Base-by-base conservation (phyloP, 345 rosid genomes). In the Hevea brasiliensis region DNA sequence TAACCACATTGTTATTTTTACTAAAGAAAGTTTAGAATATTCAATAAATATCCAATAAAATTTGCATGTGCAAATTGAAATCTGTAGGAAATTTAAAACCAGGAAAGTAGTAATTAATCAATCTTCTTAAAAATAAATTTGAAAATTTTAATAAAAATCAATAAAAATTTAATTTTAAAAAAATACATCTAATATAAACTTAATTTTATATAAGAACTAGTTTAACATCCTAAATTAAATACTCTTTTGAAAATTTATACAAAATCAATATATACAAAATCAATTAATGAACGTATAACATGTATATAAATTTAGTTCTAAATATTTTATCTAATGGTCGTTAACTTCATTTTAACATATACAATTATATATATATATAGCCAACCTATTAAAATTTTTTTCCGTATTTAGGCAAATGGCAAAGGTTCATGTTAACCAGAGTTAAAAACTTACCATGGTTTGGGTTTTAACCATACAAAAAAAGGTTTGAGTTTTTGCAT, bases 391-490 rank as follows among this genome's bases (percentile, higher is more conserved):
- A n/a, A n/a, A n/a, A n/a, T n/a, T 8, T 15, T 70, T 59, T 59
- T 27, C 37, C 75, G 72, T 72, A 23, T 26, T 73, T 81, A 20
- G 67, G 62, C 32, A 58, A 64, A 12, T 47, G 40, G 41, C 15
- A 50, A 18, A 61, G 4, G 48, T 2, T 50, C 55, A 21, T 29
- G n/a, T 15, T 54, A 54, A 37, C 63, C 66, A 35, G 56, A 23
- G 84, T 77, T 60, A 77, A 74, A 76, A 61, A 47, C 27, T 27
- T 73, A 81, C 76, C 73, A 35, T 65, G 40, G 70, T 81, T 73
- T 65, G 61, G 68, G 65, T 53, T 76, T 69, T 57, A 35, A 32
- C 68, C 24, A n/a, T 53, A 44, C 11, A 48, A 50, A 35, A 45
- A 67, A 59, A 6, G 23, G 50, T 44, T n/a, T 20, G 8, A 59